A percentile compares a stretch with the other conserved stretches of the same genome.
phyloP scores from a whole-genome alignment of 1,284 basidiomycete species.

The Fomes fomentarius region DNA sequence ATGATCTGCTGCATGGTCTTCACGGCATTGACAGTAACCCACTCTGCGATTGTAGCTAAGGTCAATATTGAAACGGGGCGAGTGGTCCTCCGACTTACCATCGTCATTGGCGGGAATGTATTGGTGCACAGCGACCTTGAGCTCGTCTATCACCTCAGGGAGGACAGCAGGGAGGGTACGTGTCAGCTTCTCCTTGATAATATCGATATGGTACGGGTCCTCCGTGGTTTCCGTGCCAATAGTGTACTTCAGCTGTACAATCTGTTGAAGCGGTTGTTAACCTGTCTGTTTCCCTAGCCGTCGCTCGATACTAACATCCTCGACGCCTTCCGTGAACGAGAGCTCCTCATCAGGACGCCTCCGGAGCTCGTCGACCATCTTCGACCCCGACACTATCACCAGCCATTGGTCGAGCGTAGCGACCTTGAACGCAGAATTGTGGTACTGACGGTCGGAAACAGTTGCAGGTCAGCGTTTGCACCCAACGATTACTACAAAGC shows the following conservation, averaged over 20 bases:
- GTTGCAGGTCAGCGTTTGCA: no score
- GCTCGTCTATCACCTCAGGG: slow-evolving; percentile 34
- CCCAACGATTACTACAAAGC: no score
- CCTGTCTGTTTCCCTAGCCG: no score
- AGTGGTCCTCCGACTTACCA: slow-evolving; percentile 9
- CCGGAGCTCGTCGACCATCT: slow-evolving; percentile 44
- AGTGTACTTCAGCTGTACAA: slow-evolving; percentile 7
- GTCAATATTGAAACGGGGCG: background rate
- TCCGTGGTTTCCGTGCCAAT: slow-evolving; percentile 2
- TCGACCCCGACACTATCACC: slow-evolving; percentile 39
- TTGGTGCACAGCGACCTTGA: slow-evolving; percentile 26
- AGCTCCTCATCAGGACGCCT: slow-evolving; percentile 41
- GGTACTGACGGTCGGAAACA: slow-evolving; percentile 33
- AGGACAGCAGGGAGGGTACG: slow-evolving; percentile 28
- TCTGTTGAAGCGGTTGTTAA: no score
- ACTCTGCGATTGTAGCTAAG: slow-evolving; percentile 17
- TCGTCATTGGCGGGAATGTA: slow-evolving; percentile 15
- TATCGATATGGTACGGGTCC: slow-evolving; percentile 31
- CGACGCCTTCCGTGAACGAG: slow-evolving; percentile 38
- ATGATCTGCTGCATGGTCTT: slow-evolving; percentile 24
- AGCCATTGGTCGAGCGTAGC: slow-evolving; percentile 42
- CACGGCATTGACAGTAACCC: slow-evolving; percentile 18
- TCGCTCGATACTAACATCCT: slow-evolving; percentile 32
- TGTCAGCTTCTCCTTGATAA: slow-evolving; percentile 29
- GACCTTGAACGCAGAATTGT: slow-evolving; percentile 43